Conservation (phyloP, 2,329 filamentous ascomycete genomes). For the Xylaria sp. region DNA sequence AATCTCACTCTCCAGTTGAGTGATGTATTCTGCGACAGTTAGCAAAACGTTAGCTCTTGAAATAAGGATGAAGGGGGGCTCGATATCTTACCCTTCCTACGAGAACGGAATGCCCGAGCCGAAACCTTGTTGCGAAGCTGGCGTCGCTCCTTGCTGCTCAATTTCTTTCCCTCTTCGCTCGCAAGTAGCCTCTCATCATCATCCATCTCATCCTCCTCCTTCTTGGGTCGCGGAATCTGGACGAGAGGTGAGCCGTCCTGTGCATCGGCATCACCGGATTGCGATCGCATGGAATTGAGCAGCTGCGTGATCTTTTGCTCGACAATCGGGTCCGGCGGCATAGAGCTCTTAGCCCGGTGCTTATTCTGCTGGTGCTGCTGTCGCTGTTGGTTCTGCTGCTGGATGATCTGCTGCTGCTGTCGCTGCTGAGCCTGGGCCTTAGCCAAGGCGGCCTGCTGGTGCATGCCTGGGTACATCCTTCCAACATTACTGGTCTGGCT, state of each 20-base stretch:
- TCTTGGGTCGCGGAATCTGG: conserved; percentile 75
- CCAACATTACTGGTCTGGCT: conserved; percentile 61
- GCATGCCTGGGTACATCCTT: conserved; percentile 89
- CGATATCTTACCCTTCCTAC: conserved; percentile 81
- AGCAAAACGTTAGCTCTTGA: conserved; percentile 43
- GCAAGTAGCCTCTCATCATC: conserved; percentile 72
- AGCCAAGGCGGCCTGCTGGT: conserved; percentile 80
- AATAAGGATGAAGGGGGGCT: background rate
- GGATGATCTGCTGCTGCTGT: conserved; percentile 64
- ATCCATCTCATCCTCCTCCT: conserved; percentile 98
- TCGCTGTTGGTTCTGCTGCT: conserved; percentile 57
- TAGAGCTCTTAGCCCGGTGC: conserved; percentile 53
- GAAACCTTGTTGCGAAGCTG: conserved; percentile 99
- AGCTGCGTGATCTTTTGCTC: conserved; percentile 95
- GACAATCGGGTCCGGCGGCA: conserved; percentile 68
- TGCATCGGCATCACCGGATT: conserved; percentile 57
- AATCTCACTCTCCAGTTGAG: conserved; percentile 88
- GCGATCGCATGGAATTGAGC: conserved; percentile 87
- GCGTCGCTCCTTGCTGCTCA: conserved; percentile 95
- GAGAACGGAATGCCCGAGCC: conserved; percentile 94
- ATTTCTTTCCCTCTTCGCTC: conserved; percentile 97
- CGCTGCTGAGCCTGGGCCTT: conserved; percentile 73
- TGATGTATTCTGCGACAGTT: conserved; percentile 83
- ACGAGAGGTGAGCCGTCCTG: conserved; percentile 57
- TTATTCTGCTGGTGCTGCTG: conserved; percentile 42